These are phyloP conservation scores for Porosira glacialis DNA, from an alignment of 352 stramenopile genomes.

Conservation along the genomic window DNA sequence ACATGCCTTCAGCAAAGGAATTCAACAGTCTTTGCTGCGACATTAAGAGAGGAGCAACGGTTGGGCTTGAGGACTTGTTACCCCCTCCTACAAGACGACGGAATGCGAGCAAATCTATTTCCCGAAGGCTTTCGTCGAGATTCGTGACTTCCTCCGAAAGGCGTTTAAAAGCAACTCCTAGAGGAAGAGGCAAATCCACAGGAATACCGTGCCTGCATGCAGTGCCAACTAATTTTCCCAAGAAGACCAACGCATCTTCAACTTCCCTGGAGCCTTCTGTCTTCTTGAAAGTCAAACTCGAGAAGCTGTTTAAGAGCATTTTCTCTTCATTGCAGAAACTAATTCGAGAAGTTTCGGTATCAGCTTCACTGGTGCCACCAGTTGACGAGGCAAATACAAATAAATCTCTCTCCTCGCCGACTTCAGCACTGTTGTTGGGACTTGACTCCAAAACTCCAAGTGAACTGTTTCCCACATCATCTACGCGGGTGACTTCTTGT, in stretches of 20 bases:
- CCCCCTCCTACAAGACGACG: conserved; percentile 36
- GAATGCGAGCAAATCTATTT: conserved; percentile 72
- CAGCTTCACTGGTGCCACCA: conserved; percentile 13
- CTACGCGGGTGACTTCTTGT: conserved; percentile 86
- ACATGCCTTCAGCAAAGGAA: conserved; percentile 85
- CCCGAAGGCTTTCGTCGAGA: conserved; percentile 48
- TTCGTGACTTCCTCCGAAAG: conserved; percentile 64
- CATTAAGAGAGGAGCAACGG: conserved; percentile 45
- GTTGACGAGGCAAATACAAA: conserved; percentile 70
- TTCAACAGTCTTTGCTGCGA: conserved; percentile 78
- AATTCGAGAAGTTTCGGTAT: conserved; percentile 36
- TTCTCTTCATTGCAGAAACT: conserved; percentile 67
- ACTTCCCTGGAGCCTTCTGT: conserved; percentile 84
- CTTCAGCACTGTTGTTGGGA: conserved; percentile 65
- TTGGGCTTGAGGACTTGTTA: conserved; percentile 3
- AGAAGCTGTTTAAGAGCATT: conserved; percentile 68
- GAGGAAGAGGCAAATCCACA: conserved; percentile 73
- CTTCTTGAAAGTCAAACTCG: conserved; percentile 80
- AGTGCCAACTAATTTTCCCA: conserved; percentile 94
- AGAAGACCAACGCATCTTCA: conserved; percentile 89
- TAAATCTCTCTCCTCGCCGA: conserved; percentile 75
- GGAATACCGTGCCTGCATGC: conserved; percentile 91
- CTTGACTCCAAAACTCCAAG: conserved; percentile 73
- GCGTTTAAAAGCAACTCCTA: conserved; percentile 72
- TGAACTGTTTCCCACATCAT: conserved; percentile 44